These are phyloP conservation scores for Leccinum fuscescens DNA, from an alignment of 1,284 basidiomycete species.

Conservation along the genomic window DNA sequence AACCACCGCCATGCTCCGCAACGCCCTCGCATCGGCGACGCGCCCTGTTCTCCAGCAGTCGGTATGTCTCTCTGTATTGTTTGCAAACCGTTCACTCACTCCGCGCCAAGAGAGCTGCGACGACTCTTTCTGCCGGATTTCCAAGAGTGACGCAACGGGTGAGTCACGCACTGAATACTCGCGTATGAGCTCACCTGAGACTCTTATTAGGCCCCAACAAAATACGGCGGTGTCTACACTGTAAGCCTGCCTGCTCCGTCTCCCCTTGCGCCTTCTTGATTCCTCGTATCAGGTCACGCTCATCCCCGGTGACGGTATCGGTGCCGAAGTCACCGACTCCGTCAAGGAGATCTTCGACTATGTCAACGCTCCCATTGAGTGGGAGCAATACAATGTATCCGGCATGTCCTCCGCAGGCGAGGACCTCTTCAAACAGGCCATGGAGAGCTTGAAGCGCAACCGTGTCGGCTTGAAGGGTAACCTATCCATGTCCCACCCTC, in stretches of 20 bases:
- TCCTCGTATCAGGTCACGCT: constrained; percentile 70
- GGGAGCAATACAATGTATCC: constrained; percentile 98
- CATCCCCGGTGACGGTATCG: constrained; percentile 96
- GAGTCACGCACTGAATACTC: constrained; percentile 25
- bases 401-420: constrained; percentile 95
- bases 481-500: background rate
- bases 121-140: constrained; percentile 79
- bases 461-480: constrained; percentile 96
- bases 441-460: constrained; percentile 96
- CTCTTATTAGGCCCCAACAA: constrained; percentile 71
- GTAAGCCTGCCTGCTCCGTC: constrained; percentile 43
- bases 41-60: constrained; percentile 54
- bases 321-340: constrained; percentile 94
- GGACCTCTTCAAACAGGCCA: constrained; percentile 94
- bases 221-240: constrained; percentile 93
- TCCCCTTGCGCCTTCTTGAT: constrained; percentile 24
- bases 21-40: constrained; percentile 53
- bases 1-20: constrained; percentile 61
- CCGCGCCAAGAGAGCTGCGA: constrained; percentile 59
- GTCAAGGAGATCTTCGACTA: constrained; percentile 99
- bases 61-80: constrained; percentile 38
- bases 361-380: constrained; percentile 98
- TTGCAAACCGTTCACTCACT: constrained; percentile 13
- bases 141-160: constrained; percentile 74
- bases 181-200: constrained; percentile 10